Base-by-base conservation (phyloP, 169 alveolate species). In the Besnoitia besnoiti region DNA sequence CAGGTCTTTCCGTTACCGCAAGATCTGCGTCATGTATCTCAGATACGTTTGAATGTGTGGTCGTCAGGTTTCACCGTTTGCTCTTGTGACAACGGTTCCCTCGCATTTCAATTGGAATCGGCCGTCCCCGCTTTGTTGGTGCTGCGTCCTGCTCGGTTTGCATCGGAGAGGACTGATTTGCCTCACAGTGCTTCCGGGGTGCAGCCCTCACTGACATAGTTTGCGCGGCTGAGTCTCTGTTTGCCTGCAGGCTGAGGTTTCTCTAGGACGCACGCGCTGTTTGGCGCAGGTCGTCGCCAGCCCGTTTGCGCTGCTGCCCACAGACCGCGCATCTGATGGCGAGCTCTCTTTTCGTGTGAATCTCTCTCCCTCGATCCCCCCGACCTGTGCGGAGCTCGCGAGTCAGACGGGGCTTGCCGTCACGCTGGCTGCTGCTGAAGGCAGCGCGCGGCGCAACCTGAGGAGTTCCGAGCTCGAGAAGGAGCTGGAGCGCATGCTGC, bases 261-360 rank as follows among this genome's bases (percentile, higher is more conserved):
- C 95, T 5, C 62, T 95, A 35, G 96, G 96, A 4, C 84, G 84
- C 79, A 95, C 96, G 35, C 55, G 76, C 33, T 95, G 94, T 4
- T 44, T 95, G 73, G 88, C 55, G 19, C 87, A 92, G 5, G 67
- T 95, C 24, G 27, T 92, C 33, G 94, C 85, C 24, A 94, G 89
- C 40, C 87, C 87, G 47, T 59, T 95, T 8, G 95, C 92, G 16
- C 93, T 42, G 47, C 96, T 96, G 33, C 90, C 92, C 62, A 49
- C 59, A 33, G 95, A 93, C 42, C 73, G 94, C 24, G 96, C 96
- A 0, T 90, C 79, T 37, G 96, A 95, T 44, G 96, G 96, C 10
- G 82, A 91, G 33, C 50, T 91, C 33, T 59, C 73, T 0, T 95
- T 95, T 44, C 50, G 91, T 50, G 94, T 91, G 10, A 0, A 51